Evolutionary conservation across 768 basidiomycete species (phyloP).

Genomic region (Lactifluus subvellereus): DNA sequence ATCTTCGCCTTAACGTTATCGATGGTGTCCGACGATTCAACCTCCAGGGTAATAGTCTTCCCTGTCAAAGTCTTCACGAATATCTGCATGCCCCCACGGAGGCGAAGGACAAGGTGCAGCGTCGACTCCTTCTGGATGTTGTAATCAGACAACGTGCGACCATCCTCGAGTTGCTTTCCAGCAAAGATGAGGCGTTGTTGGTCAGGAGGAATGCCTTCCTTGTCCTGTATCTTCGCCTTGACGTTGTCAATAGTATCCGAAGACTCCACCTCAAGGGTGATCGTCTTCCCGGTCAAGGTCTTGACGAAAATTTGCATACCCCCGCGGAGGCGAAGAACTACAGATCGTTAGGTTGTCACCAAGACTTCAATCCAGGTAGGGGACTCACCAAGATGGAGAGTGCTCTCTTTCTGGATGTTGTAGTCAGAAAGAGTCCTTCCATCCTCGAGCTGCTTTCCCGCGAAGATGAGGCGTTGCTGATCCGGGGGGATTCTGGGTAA

Average conservation of each 20-base stretch:
- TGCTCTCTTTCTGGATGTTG: conserved; percentile 62
- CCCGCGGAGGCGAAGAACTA: conserved; percentile 39
- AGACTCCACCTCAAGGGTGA: conserved; percentile 81
- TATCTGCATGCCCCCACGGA: conserved; percentile 89
- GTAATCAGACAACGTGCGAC: conserved; percentile 82
- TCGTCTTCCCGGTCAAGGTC: conserved; percentile 85
- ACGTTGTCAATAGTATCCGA: conserved; percentile 74
- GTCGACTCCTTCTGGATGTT: conserved; percentile 97
- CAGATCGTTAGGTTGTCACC: conserved; percentile 33
- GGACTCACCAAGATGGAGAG: conserved; percentile 47
- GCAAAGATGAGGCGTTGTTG: conserved; percentile 96
- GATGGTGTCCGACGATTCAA: conserved; percentile 82
- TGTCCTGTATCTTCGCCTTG: conserved; percentile 81
- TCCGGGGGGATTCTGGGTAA: conserved; percentile 64
- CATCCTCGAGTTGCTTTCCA: conserved; percentile 93
- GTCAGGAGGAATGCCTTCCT: conserved; percentile 83
- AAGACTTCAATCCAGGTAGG: conserved; percentile 37
- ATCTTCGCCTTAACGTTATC: conserved; percentile 91
- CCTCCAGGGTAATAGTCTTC: conserved; percentile 89
- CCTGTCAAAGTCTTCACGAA: conserved; percentile 81
- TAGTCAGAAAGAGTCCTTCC: conserved; percentile 69
- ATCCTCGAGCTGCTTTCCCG: conserved; percentile 81
- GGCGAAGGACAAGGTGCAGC: conserved; percentile 82
- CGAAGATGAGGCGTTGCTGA: conserved; percentile 75
- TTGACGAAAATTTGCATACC: conserved; percentile 87